Conservation (phyloP, 306 rosid species). For the Lotus japonicus region DNA sequence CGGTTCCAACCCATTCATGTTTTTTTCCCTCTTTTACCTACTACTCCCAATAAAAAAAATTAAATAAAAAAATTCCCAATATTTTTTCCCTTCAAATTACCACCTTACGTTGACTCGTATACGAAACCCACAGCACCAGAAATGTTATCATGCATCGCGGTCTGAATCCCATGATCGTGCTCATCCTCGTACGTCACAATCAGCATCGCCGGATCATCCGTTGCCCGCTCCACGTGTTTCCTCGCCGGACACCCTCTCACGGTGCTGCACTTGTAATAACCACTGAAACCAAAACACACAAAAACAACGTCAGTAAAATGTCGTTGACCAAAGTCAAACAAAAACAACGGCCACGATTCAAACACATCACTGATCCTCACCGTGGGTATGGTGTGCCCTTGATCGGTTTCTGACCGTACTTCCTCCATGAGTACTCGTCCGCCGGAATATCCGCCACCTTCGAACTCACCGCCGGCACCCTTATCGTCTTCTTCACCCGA, state of each 20-base stretch:
- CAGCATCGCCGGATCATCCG: constrained; percentile 74
- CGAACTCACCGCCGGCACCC: constrained; percentile 80
- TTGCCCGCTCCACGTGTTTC: constrained; percentile 85
- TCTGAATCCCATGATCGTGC: constrained; percentile 51
- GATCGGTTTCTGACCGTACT: constrained; percentile 94
- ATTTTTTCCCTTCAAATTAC: neutral
- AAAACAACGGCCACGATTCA: neutral
- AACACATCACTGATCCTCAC: constrained; percentile 26
- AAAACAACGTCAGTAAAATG: neutral
- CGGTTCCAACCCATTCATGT: neutral
- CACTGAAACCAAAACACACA: constrained; percentile 29
- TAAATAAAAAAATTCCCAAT: neutral
- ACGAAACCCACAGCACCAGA: constrained; percentile 36
- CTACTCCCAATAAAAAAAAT: too few species aligned
- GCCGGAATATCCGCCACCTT: constrained; percentile 87
- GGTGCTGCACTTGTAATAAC: constrained; percentile 78
- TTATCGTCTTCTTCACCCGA: constrained; percentile 62
- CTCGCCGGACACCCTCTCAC: constrained; percentile 84
- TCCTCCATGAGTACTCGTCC: constrained; percentile 90
- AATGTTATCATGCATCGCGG: constrained; percentile 42
- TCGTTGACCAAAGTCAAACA: neutral
- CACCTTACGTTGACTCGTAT: constrained; percentile 43
- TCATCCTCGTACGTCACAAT: constrained; percentile 89
- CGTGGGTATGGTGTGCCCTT: constrained; percentile 88
- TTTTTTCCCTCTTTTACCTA: neutral